Base-by-base conservation (phyloP, 495 filamentous ascomycete species). In the Xylaria intraflava region DNA sequence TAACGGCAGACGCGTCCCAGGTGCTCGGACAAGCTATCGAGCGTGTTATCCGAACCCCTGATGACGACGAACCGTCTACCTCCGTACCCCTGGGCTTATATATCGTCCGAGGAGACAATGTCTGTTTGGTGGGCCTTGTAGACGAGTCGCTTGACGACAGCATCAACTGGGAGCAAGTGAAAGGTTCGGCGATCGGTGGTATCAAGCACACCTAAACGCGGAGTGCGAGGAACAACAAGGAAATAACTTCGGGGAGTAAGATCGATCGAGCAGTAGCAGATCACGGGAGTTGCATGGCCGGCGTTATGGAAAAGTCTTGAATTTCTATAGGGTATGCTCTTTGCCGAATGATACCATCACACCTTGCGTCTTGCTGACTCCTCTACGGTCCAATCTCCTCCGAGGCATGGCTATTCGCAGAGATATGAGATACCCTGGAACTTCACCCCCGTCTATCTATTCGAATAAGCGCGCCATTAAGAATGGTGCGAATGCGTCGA, bases 31-130 rank as follows among this genome's bases (percentile, higher is more conserved):
- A 89, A 51, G 89, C 93, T 2, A 78, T 90, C 61, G 94, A 98
- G 67, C 86, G 93, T 52, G 84, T 96, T 36, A 95, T 98, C 57
- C 83, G 87, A 52, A 83, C 84, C 1, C 77, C 79, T 39, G 91
- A 96, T 53, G 89, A 95, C 60, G 78, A 79, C 35, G 89, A 95
- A 56, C 80, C 84, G 0, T 94, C 88, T 53, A 80, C 83, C 30
- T 83, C 95, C 66, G 83, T 91, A 26, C 81, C 84, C 23, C 84
- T 95, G 64, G 93, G 93, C 0, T 72, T 97, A 12, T 97, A 98
- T 63, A 70, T 98, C 40, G 86, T 98, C 48, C 83, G 94, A 55
- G 93, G 93, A 16, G 94, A 97, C 60, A 96, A 90, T 66, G 93
- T 98, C 46, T 90, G 86, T n/a, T 70, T 93, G 14, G 89, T 90